Evolutionary conservation across 2,329 filamentous ascomycete genomes (phyloP), one percentile per base, ranked within the genome.

Genomic region (Ambrosiella cleistominuta): DNA sequence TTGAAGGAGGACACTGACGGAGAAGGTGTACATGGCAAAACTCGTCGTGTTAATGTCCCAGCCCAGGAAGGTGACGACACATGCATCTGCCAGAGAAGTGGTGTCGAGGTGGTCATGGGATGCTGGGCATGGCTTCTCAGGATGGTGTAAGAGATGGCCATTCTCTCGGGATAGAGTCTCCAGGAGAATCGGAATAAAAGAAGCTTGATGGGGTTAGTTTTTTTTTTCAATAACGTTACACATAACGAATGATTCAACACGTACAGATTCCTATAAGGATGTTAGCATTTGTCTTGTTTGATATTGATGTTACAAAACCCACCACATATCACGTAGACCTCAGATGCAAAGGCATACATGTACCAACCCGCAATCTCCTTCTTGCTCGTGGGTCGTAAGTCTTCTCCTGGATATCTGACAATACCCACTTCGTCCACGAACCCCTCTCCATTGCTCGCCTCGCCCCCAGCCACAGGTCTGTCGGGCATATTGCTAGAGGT

Each of bases 11-110:
- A 98, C 93, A 67, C 88, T 94, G 66, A 94, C 75, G 60, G 89
- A 95, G 70, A 98, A 98, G 1, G 89, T 96, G 71, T 97, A 97
- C 88, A 97, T 95, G 68, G 89, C 91, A 69, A 97, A 96, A 69
- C 87, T 94, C 40, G 91, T 90, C 0, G 91, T 96, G 70, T 97
- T 97, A 71, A 98, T 84, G 66, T 95, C 84, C 61, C 86, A 69
- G 5, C 91, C 91, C 27, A 95, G 72, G 4, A 97, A 74, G 62
- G 84, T 80, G 60, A 97, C 81, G 61, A 97, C 75, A 67, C 93
- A 98, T 68, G 94, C 88, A 35, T 57, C 47, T 3, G 54, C 58
- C 15, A 37, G 17, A 7, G 17, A n/a, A 17, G 13, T 51, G 47
- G 66, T 64, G 57, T 72, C 68, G 40, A 66, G 67, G 57, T 77